Evolutionary conservation across 2,329 filamentous ascomycete species (phyloP).

Genomic region (Paracoccidioides lutzii): DNA sequence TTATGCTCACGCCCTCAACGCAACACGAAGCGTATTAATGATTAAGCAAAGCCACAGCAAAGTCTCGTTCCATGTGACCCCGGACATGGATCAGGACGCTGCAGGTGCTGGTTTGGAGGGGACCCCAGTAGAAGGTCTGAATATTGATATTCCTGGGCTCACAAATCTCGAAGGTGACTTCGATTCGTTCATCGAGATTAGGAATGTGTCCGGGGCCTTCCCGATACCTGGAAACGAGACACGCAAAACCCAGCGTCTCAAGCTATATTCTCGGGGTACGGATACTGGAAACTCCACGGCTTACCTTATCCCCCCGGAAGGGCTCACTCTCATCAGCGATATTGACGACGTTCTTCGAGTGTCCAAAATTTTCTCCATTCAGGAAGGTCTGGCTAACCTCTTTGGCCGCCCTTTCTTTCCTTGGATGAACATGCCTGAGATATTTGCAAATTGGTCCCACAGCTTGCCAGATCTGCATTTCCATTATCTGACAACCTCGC

Average conservation of each 20-base stretch:
- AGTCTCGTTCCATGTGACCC: constrained; percentile 5
- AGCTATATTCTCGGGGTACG: constrained; percentile 53
- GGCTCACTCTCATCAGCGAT: constrained; percentile 61
- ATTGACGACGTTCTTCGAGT: constrained; percentile 72
- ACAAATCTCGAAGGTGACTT: constrained; percentile 61
- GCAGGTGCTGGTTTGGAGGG: constrained; percentile 43
- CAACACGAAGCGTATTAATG: constrained; percentile 62
- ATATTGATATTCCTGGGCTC: constrained; percentile 51
- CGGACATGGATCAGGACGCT: constrained; percentile 45
- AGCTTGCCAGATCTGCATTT: constrained; percentile 58
- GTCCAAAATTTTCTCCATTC: constrained; percentile 66
- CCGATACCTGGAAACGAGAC: constrained; percentile 54
- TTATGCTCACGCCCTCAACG: constrained; percentile 56
- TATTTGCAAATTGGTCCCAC: constrained; percentile 64
- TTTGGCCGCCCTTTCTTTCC: constrained; percentile 57
- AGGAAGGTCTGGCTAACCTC: constrained; percentile 61
- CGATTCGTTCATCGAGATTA: constrained; percentile 54
- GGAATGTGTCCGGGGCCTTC: constrained; percentile 41
- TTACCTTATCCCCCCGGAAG: constrained; percentile 58
- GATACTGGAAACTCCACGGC: constrained; percentile 56
- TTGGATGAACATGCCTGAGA: constrained; percentile 69
- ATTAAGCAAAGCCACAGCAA: constrained; percentile 45
- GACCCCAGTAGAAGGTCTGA: constrained; percentile 45
- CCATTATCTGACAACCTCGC: constrained; percentile 70
- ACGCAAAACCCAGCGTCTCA: constrained; percentile 51